Evolutionary conservation across 2,329 filamentous ascomycete species (phyloP).

Genomic region (Trichoderma asperellum): DNA sequence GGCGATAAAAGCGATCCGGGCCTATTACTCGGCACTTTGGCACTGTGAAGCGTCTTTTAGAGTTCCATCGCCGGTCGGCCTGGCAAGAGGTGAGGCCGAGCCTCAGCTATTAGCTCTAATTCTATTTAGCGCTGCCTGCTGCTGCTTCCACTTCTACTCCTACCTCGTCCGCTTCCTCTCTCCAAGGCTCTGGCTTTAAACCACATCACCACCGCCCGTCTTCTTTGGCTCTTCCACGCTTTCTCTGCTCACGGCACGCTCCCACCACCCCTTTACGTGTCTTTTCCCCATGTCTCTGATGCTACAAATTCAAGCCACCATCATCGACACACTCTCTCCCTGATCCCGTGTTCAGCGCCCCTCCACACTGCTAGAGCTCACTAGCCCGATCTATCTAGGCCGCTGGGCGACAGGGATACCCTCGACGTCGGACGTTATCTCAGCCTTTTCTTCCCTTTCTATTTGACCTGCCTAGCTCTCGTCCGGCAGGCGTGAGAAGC

Average conservation of each 20-base stretch:
- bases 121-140: background rate
- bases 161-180: background rate
- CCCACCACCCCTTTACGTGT: background rate
- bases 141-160: background rate
- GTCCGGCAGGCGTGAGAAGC: slow-evolving; percentile 17
- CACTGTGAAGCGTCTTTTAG: background rate
- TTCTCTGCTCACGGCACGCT: background rate
- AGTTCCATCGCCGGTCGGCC: slow-evolving; percentile 7
- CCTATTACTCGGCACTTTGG: background rate
- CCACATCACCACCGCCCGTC: background rate
- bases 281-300: slow-evolving; percentile 9
- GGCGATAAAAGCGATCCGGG: background rate
- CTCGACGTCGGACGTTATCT: slow-evolving; percentile 11
- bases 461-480: slow-evolving; percentile 11
- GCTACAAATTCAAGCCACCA: slow-evolving; percentile 4
- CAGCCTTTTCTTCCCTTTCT: slow-evolving; percentile 22
- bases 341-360: slow-evolving; percentile 29
- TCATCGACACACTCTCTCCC: slow-evolving; percentile 16
- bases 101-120: background rate
- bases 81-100: slow-evolving; percentile 1
- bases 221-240: background rate
- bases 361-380: slow-evolving; percentile 28
- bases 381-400: slow-evolving; percentile 27
- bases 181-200: background rate
- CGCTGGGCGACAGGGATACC: slow-evolving; percentile 24